Conservation (phyloP, 2,329 filamentous ascomycete species). For the Dothistroma pini region DNA sequence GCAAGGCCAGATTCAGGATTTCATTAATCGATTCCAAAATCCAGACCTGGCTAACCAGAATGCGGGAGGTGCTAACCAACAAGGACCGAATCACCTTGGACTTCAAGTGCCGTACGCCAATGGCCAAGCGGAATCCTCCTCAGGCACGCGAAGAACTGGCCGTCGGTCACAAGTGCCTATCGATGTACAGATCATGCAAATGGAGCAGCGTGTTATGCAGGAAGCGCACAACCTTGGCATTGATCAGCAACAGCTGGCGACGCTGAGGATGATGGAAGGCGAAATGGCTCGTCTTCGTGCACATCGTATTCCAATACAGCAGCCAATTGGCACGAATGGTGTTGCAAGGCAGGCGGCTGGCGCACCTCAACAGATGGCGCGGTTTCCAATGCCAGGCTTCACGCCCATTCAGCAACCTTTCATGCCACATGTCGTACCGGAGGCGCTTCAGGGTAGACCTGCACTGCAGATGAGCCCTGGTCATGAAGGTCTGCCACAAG, state of each 20-base stretch:
- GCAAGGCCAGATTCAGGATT: constrained; percentile 43
- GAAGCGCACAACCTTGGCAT: constrained; percentile 62
- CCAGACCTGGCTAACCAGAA: constrained; percentile 16
- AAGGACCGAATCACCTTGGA: constrained; percentile 22
- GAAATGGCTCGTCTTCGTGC: constrained; percentile 65
- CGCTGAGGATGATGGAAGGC: constrained; percentile 62
- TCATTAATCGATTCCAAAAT: constrained; percentile 32
- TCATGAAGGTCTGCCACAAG: constrained; percentile 48
- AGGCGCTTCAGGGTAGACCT: constrained; percentile 23
- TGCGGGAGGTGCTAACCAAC: constrained; percentile 35
- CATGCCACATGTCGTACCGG: not conserved
- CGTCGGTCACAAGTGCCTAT: constrained; percentile 40
- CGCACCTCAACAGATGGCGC: constrained; percentile 12
- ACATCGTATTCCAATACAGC: constrained; percentile 25
- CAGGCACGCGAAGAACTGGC: constrained; percentile 8
- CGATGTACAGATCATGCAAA: constrained; percentile 58
- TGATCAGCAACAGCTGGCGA: constrained; percentile 63
- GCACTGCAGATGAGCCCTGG: constrained; percentile 39
- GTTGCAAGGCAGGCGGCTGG: constrained; percentile 9
- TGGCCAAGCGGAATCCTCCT: constrained; percentile 15
- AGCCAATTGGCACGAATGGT: constrained; percentile 18
- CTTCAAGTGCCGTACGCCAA: constrained; percentile 23
- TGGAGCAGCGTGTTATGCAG: constrained; percentile 66
- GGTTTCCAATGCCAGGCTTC: constrained; percentile 7
- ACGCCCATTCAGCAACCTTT: constrained; percentile 9